Evolutionary conservation across 441 rosid species (phyloP).

Genomic region (Cnidoscolus chayamansa): DNA sequence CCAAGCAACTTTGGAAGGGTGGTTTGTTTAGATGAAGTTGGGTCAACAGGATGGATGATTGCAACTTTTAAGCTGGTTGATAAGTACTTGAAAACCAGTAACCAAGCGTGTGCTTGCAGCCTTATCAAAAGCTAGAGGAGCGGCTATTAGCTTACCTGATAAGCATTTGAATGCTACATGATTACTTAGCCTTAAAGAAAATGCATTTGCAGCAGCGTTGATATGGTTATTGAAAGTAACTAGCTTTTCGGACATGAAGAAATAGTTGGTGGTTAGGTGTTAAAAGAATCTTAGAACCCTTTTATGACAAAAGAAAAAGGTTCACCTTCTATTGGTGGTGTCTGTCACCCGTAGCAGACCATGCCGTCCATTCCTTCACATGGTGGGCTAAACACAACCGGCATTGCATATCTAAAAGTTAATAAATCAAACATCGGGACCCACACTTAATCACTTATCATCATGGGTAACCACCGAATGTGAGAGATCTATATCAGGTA

Average conservation of each 20-base stretch:
- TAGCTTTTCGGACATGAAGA: background rate
- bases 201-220: background rate
- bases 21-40: background rate
- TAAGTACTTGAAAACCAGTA: background rate
- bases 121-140: background rate
- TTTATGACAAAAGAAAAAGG: slow-evolving; percentile 12
- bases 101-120: background rate
- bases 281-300: background rate
- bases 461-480: slow-evolving; percentile 6
- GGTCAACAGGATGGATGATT: background rate
- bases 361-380: slow-evolving; percentile 21
- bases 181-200: background rate
- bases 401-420: background rate
- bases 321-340: slow-evolving; percentile 6
- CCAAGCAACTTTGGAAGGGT: background rate
- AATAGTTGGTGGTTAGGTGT: background rate
- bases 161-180: background rate
- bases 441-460: background rate
- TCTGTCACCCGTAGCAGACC: background rate
- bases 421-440: slow-evolving; percentile 18
- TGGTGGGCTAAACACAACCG: slow-evolving; percentile 8
- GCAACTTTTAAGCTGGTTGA: background rate
- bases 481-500: background rate
- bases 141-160: background rate
- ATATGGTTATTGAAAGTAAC: background rate